Evolutionary conservation across 805 yeast genomes (phyloP).

Genomic region (Jamesozyma jinghongensis): DNA sequence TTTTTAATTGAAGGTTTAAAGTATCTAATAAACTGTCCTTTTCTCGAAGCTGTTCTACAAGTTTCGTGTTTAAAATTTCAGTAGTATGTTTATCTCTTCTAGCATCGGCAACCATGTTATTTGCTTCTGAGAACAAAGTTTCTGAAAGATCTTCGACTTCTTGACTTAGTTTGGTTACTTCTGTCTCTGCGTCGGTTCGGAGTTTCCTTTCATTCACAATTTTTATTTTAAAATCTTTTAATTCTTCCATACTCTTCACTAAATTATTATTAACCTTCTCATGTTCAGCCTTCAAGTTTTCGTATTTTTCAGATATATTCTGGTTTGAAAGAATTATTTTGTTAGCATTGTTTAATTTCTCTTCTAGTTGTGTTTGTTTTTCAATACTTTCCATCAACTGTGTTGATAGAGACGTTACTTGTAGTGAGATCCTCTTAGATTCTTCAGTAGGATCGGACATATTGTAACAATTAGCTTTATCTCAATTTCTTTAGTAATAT

Average conservation of each 20-base stretch:
- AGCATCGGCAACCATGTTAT: slow-evolving; percentile 74
- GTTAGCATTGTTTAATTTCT: slow-evolving; percentile 37
- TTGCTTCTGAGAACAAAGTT: slow-evolving; percentile 74
- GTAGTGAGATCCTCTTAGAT: slow-evolving; percentile 39
- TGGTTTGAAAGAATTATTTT: slow-evolving; percentile 23
- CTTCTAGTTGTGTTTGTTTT: slow-evolving; percentile 48
- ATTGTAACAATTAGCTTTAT: not conserved
- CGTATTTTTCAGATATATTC: slow-evolving; percentile 18
- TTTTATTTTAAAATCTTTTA: slow-evolving; percentile 28
- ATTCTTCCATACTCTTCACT: slow-evolving; percentile 14
- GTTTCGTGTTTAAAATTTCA: slow-evolving; percentile 48
- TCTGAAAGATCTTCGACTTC: slow-evolving; percentile 78
- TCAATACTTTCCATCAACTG: slow-evolving; percentile 52
- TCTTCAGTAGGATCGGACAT: slow-evolving; percentile 28
- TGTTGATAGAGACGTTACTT: slow-evolving; percentile 50
- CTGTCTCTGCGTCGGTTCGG: slow-evolving; percentile 46
- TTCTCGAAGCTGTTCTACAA: slow-evolving; percentile 50
- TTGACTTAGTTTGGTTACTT: slow-evolving; percentile 49
- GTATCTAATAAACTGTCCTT: slow-evolving; percentile 58
- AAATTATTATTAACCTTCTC: slow-evolving; percentile 27
- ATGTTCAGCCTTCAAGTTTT: slow-evolving; percentile 28
- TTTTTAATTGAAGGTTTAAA: slow-evolving; percentile 57
- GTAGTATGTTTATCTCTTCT: slow-evolving; percentile 54
- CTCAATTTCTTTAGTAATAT: not conserved
- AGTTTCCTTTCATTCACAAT: slow-evolving; percentile 27